Evolutionary conservation across 768 basidiomycete species (phyloP).

Genomic region (Pleurotus tuber-regium): DNA sequence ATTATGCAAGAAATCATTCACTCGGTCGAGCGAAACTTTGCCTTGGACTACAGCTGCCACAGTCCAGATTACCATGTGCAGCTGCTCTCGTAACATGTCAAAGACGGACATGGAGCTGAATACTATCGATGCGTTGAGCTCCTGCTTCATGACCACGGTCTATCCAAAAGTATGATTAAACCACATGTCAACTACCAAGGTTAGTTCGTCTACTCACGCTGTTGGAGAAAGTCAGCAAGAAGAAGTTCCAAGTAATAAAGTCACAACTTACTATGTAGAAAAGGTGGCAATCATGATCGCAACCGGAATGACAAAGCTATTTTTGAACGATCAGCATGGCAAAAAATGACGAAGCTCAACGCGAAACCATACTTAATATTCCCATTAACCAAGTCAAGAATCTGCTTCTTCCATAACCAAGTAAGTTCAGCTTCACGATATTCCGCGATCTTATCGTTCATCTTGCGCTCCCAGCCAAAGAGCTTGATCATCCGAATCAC

Average conservation of each 20-base stretch:
- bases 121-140: slow-evolving; percentile 38
- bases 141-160: slow-evolving; percentile 38
- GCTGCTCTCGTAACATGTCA: slow-evolving; percentile 52
- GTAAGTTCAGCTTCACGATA: slow-evolving; percentile 61
- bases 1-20: slow-evolving; percentile 37
- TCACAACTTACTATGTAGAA: slow-evolving; percentile 46
- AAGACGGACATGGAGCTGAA: slow-evolving; percentile 60
- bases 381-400: slow-evolving; percentile 45
- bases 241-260: neutral
- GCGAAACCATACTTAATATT: slow-evolving; percentile 35
- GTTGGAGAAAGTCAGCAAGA: neutral
- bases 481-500: slow-evolving; percentile 68
- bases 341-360: too few species aligned
- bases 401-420: slow-evolving; percentile 49
- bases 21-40: slow-evolving; percentile 64
- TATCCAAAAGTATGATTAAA: slow-evolving; percentile 11
- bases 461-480: slow-evolving; percentile 64
- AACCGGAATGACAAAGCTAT: slow-evolving; percentile 59
- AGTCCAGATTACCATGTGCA: slow-evolving; percentile 35
- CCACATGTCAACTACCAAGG: neutral
- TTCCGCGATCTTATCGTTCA: slow-evolving; percentile 47
- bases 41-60: slow-evolving; percentile 29
- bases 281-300: slow-evolving; percentile 66
- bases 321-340: too few species aligned
- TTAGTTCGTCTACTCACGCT: neutral